Percentiles rank a stretch among this genome's conserved stretches.
Evolutionary conservation across 192 early-diverging fungal species (phyloP).

Genomic region (Coemansia pectinata): DNA sequence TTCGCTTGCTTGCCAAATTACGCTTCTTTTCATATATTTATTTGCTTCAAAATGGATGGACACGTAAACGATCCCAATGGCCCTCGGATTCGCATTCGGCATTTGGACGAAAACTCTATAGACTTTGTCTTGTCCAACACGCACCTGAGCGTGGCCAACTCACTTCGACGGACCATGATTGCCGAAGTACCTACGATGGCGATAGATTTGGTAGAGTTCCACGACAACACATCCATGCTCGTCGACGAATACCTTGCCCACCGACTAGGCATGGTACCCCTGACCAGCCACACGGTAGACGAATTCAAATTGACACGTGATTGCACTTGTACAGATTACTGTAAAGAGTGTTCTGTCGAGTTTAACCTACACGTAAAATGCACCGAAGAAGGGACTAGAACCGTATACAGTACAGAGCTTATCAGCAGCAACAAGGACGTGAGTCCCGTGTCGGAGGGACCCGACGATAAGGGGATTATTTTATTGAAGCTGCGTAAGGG

Average conservation of each 20-base stretch:
- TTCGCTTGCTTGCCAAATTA: too few species aligned
- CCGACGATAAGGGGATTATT: conserved; percentile 74
- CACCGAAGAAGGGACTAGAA: conserved; percentile 70
- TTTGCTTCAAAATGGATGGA: conserved; percentile 14
- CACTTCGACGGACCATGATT: conserved; percentile 93
- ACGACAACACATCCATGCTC: conserved; percentile 88
- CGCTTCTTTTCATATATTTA: not conserved
- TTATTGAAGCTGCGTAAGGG: conserved; percentile 89
- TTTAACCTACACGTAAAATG: conserved; percentile 85
- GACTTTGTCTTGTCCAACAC: conserved; percentile 85
- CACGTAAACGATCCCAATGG: conserved; percentile 29
- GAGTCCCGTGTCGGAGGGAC: conserved; percentile 64
- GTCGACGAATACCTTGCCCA: conserved; percentile 97
- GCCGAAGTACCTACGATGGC: conserved; percentile 98
- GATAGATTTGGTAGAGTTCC: conserved; percentile 96
- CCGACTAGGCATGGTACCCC: conserved; percentile 90
- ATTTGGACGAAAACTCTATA: conserved; percentile 45
- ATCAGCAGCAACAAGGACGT: conserved; percentile 72
- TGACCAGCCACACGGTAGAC: conserved; percentile 76
- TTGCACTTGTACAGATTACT: conserved; percentile 78
- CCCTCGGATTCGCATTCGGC: conserved; percentile 52
- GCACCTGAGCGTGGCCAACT: conserved; percentile 83
- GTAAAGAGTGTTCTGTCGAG: conserved; percentile 88
- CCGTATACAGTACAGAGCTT: conserved; percentile 83
- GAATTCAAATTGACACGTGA: conserved; percentile 81